These are phyloP conservation scores for Inga leiocalycina DNA, from an alignment of 306 rosid genomes.

Conservation along the genomic window DNA sequence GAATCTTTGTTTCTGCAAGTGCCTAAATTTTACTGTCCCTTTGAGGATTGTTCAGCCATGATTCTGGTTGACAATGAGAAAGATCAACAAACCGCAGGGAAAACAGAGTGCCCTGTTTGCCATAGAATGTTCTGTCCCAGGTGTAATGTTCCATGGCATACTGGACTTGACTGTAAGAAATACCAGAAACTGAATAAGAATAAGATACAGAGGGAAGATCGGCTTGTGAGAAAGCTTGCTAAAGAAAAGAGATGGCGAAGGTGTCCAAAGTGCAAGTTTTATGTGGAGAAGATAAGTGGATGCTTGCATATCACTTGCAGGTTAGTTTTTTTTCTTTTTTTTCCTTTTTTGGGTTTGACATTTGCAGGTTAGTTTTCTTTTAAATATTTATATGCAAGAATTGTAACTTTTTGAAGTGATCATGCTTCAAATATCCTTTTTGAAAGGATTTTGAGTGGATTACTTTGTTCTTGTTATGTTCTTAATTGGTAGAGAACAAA, in stretches of 20 bases:
- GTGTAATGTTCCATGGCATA: constrained; percentile 70
- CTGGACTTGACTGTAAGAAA: constrained; percentile 47
- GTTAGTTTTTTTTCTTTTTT: constrained; percentile 26
- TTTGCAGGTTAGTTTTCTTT: constrained; percentile 52
- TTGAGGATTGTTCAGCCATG: constrained; percentile 17
- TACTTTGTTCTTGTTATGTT: too few relatives aligned
- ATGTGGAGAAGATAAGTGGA: constrained; percentile 51
- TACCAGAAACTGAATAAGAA: constrained; percentile 38
- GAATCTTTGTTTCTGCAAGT: neutral
- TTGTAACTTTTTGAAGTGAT: too few relatives aligned
- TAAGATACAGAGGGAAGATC: constrained; percentile 48
- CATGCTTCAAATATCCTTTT: too few relatives aligned
- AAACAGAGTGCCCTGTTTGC: constrained; percentile 64
- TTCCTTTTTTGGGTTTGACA: neutral
- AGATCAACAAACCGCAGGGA: neutral
- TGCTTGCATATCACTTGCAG: constrained; percentile 66
- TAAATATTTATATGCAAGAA: too few relatives aligned
- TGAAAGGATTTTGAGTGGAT: too few relatives aligned
- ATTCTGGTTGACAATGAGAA: neutral
- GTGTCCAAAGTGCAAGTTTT: constrained; percentile 56
- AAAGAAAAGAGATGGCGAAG: constrained; percentile 44
- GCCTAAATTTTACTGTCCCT: constrained; percentile 16
- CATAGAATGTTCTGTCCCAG: constrained; percentile 63
- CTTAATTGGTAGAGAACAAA: too few relatives aligned
- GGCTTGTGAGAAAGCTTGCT: constrained; percentile 49